Conservation (phyloP, 1,284 basidiomycete genomes). For the Schizophyllum amplum region DNA sequence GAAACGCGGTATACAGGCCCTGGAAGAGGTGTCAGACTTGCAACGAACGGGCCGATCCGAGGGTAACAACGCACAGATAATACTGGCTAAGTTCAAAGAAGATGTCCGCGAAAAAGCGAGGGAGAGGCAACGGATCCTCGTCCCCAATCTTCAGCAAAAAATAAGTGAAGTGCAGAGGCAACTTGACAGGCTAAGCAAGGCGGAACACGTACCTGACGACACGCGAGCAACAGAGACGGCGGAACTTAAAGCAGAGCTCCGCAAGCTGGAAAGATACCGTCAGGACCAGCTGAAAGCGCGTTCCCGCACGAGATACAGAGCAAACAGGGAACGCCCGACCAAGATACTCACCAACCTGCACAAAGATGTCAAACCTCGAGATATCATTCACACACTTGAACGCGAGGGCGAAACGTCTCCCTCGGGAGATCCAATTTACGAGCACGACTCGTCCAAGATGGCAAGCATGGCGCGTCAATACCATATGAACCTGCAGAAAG, state of each 20-base stretch:
- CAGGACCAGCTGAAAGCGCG: conserved; percentile 1
- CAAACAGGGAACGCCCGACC: not conserved
- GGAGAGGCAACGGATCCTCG: conserved; percentile 1
- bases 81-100: conserved; percentile 5
- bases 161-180: not conserved
- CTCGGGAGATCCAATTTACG: not conserved
- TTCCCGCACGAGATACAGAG: not conserved
- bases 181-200: not conserved
- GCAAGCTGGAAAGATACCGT: not conserved
- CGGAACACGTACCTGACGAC: not conserved
- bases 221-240: not conserved
- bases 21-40: not conserved
- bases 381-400: not conserved
- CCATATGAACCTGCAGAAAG: conserved; percentile 4
- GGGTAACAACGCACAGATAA: conserved; percentile 4
- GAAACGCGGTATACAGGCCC: not conserved
- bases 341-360: not conserved
- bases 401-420: not conserved
- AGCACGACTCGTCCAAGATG: conserved; percentile 5
- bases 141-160: not conserved
- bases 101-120: conserved; percentile 1
- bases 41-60: not conserved
- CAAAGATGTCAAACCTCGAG: not conserved
- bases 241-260: not conserved
- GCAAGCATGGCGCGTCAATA: conserved; percentile 7